phyloP scores from a whole-genome alignment of 257 asterid species.

The Nicotiana undulata region DNA sequence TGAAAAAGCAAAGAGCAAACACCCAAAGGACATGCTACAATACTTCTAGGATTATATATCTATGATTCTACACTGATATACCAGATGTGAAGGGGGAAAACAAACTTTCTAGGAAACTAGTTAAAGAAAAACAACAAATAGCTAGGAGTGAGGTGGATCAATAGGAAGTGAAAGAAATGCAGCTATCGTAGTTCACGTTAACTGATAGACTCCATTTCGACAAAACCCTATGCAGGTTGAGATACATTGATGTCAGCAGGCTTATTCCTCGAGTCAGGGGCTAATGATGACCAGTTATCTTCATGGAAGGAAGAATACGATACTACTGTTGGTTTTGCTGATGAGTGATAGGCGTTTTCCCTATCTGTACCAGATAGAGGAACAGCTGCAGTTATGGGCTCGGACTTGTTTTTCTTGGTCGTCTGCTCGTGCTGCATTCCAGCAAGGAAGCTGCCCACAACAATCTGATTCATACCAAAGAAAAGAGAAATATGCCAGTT shows the following conservation, averaged over 20 bases:
- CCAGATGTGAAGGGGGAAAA: neutral
- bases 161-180: neutral
- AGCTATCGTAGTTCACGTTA: neutral
- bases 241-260: slow-evolving; percentile 54
- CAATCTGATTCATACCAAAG: slow-evolving; percentile 36
- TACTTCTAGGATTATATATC: neutral
- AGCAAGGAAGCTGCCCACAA: slow-evolving; percentile 76
- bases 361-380: slow-evolving; percentile 42
- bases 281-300: slow-evolving; percentile 63
- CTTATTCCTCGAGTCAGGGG: slow-evolving; percentile 39
- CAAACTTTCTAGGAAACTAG: neutral
- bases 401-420: slow-evolving; percentile 51
- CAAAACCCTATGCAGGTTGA: slow-evolving; percentile 24
- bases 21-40: neutral
- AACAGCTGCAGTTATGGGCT: slow-evolving; percentile 28
- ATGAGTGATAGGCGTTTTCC: slow-evolving; percentile 26
- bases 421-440: slow-evolving; percentile 60
- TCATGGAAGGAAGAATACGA: slow-evolving; percentile 14
- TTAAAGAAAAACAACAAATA: neutral
- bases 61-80: neutral
- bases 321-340: neutral
- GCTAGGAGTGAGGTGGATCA: neutral
- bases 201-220: neutral
- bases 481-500: neutral
- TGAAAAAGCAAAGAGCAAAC: no score